Base-by-base conservation (phyloP, 768 basidiomycete species). In the Suillus luteus region DNA sequence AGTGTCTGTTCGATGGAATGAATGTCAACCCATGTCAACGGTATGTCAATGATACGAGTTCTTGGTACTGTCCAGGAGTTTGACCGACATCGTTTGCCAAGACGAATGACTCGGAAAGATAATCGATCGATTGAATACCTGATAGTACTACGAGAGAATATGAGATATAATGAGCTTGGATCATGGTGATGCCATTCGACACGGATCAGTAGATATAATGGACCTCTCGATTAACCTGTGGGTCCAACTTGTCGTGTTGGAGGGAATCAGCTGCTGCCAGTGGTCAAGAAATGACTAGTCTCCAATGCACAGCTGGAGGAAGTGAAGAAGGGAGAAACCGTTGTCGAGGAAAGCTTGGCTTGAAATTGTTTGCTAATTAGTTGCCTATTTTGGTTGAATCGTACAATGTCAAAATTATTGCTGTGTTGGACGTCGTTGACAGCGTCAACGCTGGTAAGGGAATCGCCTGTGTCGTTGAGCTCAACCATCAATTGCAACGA, bases 21-120 rank as follows among this genome's bases (percentile, higher is more conserved):
- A 24, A 15, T 49, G 22, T 24, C 46, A 46, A 11, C 46, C 22
- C 5, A 12, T 49, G 12, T 44, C 41, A 19, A 43, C 1, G 43
- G 3, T 44, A n/a, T n/a, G 19, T 22, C n/a, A 12, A 22, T 48
- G 46, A 22, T 75, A 40, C 68, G 67, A 19, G 68, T 63, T 48
- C 66, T 71, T 22, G 72, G 72, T 24, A 22, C 24, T 5, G 38
- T 22, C 51, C 66, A 5, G 17, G 17, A 17, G 19, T 55, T 11
- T 52, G 51, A 52, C 14, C 8, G 27, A 24, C 12, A 31, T 49
- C 48, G 48, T 49, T 49, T 24, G 27, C 27, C 51, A 33, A 3
- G 43, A 44, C 19, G 43, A 10, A 1, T 44, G 15, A 31, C 31
- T 31, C 31, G 2, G 31, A 31, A 3, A 31, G 31, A 31, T 31